Base-by-base conservation (phyloP, 2,329 filamentous ascomycete species). In the Allantophomopsis lycopodina region DNA sequence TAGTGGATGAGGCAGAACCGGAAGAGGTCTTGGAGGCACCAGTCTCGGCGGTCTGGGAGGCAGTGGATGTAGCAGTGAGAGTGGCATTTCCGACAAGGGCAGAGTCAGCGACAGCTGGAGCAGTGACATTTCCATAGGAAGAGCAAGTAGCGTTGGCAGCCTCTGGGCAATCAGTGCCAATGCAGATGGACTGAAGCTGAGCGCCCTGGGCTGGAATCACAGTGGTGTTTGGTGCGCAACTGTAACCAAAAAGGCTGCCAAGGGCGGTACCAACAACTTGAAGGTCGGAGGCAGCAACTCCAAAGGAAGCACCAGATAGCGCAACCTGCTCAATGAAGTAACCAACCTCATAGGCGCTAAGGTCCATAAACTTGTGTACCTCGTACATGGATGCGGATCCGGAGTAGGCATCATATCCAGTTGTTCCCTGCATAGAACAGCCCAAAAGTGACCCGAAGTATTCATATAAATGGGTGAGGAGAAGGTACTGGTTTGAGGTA, bases 311-410 rank as follows among this genome's bases (percentile, higher is more conserved):
- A 6, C 68, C 73, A 5, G 73, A 62, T 11, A 73, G 54, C 20
- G 63, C 71, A 40, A 79, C 69, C 55, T 78, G 72, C 34, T 61
- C 46, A 51, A 76, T 69, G 60, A 79, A 79, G 60, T 76, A 78
- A 21, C 62, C 64, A 32, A 74, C 54, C 51, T 78, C 62, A 40
- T 57, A 53, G 20, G 57, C 50, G 49, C 66, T 58, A 35, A 78
- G 64, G 42, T 60, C 62, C 75, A 79, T 79, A 61, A 71, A 75
- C 53, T 70, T 70, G 60, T 76, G 72, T 0, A 70, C 65, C 35
- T 66, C 49, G 55, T 69, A 71, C 64, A 68, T 65, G 46, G 60
- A 66, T 0, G 57, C 49, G 8, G 57, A 45, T 37, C 64, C 69
- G 10, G 40, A 44, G 55, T 76, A 78, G 21, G 59, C 54, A 20